Evolutionary conservation across 768 basidiomycete species (phyloP), one percentile per base, ranked within the genome.

Genomic region (Mycena haematopus): DNA sequence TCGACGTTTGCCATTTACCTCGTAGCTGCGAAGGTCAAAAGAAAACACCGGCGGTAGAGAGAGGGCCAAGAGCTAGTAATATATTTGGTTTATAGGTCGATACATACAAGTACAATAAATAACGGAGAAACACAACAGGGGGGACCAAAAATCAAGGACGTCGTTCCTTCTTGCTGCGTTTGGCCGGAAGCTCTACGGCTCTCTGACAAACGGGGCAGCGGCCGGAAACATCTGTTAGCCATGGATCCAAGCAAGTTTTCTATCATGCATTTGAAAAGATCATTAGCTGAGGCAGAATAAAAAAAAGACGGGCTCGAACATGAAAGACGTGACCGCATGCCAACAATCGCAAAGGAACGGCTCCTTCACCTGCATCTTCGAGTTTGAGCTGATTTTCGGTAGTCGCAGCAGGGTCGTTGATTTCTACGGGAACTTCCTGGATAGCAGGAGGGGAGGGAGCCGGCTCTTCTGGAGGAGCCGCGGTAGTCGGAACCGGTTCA

Each of bases 231-330:
- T 91, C 88, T 3, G 79, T 87, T 53, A 96, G 75, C 95, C 95
- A 96, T 22, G 93, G 92, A 71, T 96, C 94, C 45, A 96, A 76
- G 72, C 94, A 96, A 24, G 88, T 87, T 91, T 92, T 87, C 92
- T 92, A 67, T 22, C 59, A 35, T 51, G 14, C 59, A 21, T 22
- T 60, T n/a, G 7, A 40, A 35, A 63, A 62, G n/a, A n/a, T n/a
- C 58, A 44, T 65, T 14, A 63, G 63, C 56, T 45, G 65, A 58
- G 58, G 44, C 46, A 33, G 52, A 44, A 21, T 14, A n/a, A 50
- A 35, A 55, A 36, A 29, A 15, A 15, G 17, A 15, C 17, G 27
- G n/a, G n/a, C 4, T 79, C 91, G 74, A 65, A 95, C 93, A 77
- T 96, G 95, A 76, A 94, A 96, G 50, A 91, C 91, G 79, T 96